These are phyloP conservation scores for Trypanosoma rangeli DNA, from an alignment of 208 protist species.

Conservation along the genomic window DNA sequence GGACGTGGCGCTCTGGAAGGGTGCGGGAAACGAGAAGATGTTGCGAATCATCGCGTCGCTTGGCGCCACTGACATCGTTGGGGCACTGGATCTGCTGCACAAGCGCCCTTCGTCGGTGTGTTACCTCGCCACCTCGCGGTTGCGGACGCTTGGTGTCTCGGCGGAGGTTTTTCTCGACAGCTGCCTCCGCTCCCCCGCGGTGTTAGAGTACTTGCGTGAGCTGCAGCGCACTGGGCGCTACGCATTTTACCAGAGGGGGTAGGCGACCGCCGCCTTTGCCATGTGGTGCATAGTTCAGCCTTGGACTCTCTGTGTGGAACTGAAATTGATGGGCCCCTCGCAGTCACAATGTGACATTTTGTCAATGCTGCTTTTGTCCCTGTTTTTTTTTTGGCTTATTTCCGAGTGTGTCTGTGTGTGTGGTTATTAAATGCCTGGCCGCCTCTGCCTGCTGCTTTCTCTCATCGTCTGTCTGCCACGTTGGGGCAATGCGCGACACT, in stretches of 20 bases:
- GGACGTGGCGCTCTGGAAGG: slow-evolving; percentile 5
- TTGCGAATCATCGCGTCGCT: slow-evolving; percentile 4
- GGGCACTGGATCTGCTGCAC: slow-evolving; percentile 6
- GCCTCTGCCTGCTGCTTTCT: too few species aligned
- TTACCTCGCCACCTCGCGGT: slow-evolving; percentile 1
- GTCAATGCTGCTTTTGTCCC: neutral
- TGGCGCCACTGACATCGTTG: slow-evolving; percentile 7
- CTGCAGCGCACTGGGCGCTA: slow-evolving; percentile 1
- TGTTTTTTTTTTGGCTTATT: neutral
- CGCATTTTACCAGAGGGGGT: slow-evolving; percentile 7
- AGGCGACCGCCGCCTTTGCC: neutral
- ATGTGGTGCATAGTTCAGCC: neutral
- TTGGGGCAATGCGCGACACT: neutral
- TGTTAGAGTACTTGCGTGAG: neutral
- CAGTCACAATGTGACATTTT: too few species aligned
- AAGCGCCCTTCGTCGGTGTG: neutral
- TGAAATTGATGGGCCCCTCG: too few species aligned
- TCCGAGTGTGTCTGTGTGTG: slow-evolving; percentile 8
- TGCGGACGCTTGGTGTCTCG: slow-evolving; percentile 12
- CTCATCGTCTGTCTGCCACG: too few species aligned
- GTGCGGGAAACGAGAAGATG: neutral
- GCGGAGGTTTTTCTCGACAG: slow-evolving; percentile 6
- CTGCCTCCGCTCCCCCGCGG: neutral
- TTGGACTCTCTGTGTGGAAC: too few species aligned
- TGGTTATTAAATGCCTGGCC: too few species aligned